Percentiles rank a stretch among this genome's conserved stretches.
These are phyloP conservation scores for Telopea speciosissima DNA, from an alignment of 177 flowering plant genomes.

Conservation along the genomic window DNA sequence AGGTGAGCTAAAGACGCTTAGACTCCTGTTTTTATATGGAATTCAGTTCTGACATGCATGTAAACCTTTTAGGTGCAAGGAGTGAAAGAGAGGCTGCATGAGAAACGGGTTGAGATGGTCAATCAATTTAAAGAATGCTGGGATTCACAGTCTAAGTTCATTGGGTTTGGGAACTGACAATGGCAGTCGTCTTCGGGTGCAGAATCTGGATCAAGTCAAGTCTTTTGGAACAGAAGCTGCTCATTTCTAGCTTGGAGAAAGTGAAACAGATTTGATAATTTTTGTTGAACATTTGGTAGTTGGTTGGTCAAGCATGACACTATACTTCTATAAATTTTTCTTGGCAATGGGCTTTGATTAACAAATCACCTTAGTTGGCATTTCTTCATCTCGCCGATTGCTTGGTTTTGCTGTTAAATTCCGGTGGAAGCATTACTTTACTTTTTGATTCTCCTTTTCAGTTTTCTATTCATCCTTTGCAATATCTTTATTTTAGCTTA, in stretches of 20 bases:
- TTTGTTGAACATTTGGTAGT: too few species aligned
- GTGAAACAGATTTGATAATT: neutral
- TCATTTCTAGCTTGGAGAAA: neutral
- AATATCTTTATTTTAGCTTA: too few species aligned
- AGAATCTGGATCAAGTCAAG: neutral
- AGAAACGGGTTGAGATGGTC: conserved; percentile 47
- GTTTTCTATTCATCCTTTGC: too few species aligned
- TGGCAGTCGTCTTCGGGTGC: neutral
- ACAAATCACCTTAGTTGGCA: too few species aligned
- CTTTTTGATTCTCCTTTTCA: too few species aligned
- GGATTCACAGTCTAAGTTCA: conserved; percentile 54
- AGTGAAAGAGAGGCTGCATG: conserved; percentile 54
- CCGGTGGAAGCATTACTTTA: too few species aligned
- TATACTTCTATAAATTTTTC: too few species aligned
- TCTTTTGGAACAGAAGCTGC: neutral
- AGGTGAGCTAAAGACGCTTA: conserved; percentile 32
- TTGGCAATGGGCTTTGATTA: too few species aligned
- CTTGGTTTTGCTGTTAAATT: too few species aligned
- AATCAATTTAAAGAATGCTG: conserved; percentile 67
- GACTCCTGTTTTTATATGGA: neutral
- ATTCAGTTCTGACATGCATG: neutral
- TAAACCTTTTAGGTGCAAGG: conserved; percentile 43
- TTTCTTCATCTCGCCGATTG: too few species aligned
- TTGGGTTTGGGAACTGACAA: conserved; percentile 63
- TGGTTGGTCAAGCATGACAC: too few species aligned